Percentiles rank a stretch among this genome's conserved stretches.
phyloP scores from a whole-genome alignment of 148 eudicot species.

The Persicaria tinctoria region DNA sequence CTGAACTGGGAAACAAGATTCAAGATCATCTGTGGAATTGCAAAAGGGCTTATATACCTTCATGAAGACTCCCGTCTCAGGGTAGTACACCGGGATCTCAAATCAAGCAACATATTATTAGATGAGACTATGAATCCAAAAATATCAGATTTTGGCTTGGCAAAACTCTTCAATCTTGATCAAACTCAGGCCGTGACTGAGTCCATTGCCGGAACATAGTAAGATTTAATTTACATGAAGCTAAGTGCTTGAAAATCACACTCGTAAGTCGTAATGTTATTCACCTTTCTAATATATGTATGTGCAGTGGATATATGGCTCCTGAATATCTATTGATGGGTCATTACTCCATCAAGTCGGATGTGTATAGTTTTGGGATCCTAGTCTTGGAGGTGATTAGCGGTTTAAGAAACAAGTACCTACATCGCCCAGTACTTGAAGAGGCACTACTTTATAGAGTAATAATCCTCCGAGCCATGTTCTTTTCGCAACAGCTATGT shows the following conservation, averaged over 20 bases:
- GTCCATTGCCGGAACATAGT: slow-evolving; percentile 1
- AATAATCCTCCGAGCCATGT: not conserved
- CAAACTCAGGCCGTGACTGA: slow-evolving; percentile 20
- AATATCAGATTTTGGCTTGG: too few relatives aligned
- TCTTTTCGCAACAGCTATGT: too few relatives aligned
- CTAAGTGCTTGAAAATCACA: slow-evolving; percentile 25
- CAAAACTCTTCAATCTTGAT: slow-evolving; percentile 10
- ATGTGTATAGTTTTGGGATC: too few relatives aligned
- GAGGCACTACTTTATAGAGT: slow-evolving; percentile 9
- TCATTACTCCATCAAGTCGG: too few relatives aligned
- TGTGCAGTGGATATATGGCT: too few relatives aligned
- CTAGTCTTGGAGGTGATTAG: not conserved
- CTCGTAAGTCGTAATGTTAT: slow-evolving; percentile 7
- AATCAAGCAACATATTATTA: too few relatives aligned
- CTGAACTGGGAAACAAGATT: not conserved
- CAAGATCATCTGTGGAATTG: too few relatives aligned
- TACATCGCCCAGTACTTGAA: not conserved
- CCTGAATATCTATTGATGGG: too few relatives aligned
- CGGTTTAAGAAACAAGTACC: slow-evolving; percentile 11
- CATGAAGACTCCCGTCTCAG: too few relatives aligned
- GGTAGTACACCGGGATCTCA: too few relatives aligned
- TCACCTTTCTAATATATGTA: not conserved
- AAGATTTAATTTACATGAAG: slow-evolving; percentile 16
- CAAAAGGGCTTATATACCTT: too few relatives aligned
- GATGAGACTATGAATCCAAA: too few relatives aligned